Evolutionary conservation across 148 eudicot genomes (phyloP), one percentile per base, ranked within the genome.

Genomic region (Talinum fruticosum): DNA sequence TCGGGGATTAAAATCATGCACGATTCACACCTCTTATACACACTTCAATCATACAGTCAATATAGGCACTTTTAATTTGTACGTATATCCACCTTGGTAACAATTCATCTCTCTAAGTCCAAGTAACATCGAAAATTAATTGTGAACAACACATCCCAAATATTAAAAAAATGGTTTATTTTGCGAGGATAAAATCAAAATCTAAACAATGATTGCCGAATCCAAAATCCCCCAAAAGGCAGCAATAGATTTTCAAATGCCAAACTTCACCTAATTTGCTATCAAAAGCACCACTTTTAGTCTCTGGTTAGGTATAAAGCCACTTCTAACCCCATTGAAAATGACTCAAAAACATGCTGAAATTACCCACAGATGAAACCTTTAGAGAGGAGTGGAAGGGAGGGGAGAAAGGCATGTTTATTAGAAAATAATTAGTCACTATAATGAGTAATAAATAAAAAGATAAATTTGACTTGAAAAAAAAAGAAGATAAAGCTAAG

Each of bases 391-490:
- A 64, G 71, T 41, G 8, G 47, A 41, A 41, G 38, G 30, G 3
- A 71, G 44, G 8, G 47, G 12, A 41, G 38, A 23, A 8, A 71
- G 44, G 24, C 61, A 62, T 78, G 57, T 10, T 29, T 30, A 71
- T 14, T 47, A 47, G 19, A 5, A 35, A 59, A 15, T n/a, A 51
- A 71, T 69, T 59, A 80, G 76, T 49, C 32, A 65, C 64, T 69
- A 62, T 18, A 76, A 76, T 71, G 74, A 69, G 44, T 2, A 28
- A 23, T 32, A 41, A 33, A 75, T 21, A 29, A n/a, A 47, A 51
- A 62, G 61, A 75, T 67, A 78, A 69, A 23, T 62, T 78, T 82
- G 73, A 75, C 76, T 65, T 73, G 24, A 23, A 36, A 47, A 62
- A 74, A 66, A 23, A 36, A 47, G 28, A 74, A 66, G 34, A 24